Evolutionary conservation across 2,329 filamentous ascomycete genomes (phyloP), one percentile per base, ranked within the genome.

Genomic region (Beauveria asiatica): DNA sequence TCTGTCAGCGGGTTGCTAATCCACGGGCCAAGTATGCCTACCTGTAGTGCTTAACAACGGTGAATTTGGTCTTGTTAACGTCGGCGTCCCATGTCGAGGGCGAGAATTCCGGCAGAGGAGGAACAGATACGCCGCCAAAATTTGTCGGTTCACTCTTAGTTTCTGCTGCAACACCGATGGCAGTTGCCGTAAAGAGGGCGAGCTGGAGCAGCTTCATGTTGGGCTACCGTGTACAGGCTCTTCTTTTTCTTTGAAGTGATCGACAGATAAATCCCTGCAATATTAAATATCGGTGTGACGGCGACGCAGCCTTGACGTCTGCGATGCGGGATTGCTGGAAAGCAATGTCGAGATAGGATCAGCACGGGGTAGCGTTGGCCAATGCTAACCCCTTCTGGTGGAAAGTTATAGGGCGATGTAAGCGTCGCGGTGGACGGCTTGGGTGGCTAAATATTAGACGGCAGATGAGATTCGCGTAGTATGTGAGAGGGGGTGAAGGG

Each of bases 41-140:
- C 87, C 86, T 90, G 74, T 83, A 89, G 67, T 87, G 86, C 72
- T 88, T 85, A 52, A 85, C 75, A 63, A 84, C 67, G 62, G 83
- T 64, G 67, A 78, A 83, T 69, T 81, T 81, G 37, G 76, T 74
- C 59, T 75, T 76, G 63, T 81, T 81, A 50, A 82, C 72, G 64
- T 83, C 80, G 41, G 80, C 75, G 5, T 84, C 80, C 65, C 86
- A 81, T 65, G 77, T 85, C 48, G 78, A 73, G 30, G 80, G 79
- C 2, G 79, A 82, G 63, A 91, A 69, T 67, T 87, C 82, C 48
- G 80, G 73, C 68, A 89, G 74, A 5, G 86, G 83, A 41, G 88
- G 87, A 42, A 91, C 87, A 44, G 77, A 77, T 67, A 86, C 78
- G 63, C 78, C 82, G 68, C 90, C 87, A 76, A 90, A 90, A 45